These are phyloP conservation scores for Plasmodium adleri DNA, from an alignment of 169 alveolate genomes.

Conservation along the genomic window DNA sequence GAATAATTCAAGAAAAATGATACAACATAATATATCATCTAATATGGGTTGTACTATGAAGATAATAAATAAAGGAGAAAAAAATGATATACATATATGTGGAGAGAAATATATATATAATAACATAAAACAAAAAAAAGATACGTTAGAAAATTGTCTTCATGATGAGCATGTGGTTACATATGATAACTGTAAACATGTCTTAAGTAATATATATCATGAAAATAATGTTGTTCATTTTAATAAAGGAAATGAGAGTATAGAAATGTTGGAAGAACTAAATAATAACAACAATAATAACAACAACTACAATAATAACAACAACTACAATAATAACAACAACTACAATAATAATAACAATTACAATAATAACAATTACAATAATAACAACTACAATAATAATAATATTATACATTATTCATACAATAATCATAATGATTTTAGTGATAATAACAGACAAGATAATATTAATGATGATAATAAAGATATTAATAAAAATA, in stretches of 20 bases:
- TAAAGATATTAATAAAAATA: too few relatives aligned
- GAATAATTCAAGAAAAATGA: slow-evolving; percentile 8
- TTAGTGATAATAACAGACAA: too few relatives aligned
- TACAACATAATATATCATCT: slow-evolving; percentile 4
- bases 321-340: background rate
- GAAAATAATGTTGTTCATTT: slow-evolving; percentile 10
- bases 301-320: background rate
- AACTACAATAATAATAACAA: background rate
- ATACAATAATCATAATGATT: too few relatives aligned
- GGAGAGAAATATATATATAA: slow-evolving; percentile 23
- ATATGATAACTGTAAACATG: slow-evolving; percentile 15
- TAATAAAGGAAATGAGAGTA: slow-evolving; percentile 20
- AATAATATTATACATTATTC: too few relatives aligned
- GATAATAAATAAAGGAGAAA: slow-evolving; percentile 12
- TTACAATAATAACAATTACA: background rate
- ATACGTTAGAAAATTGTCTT: slow-evolving; percentile 1
- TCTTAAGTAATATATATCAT: slow-evolving; percentile 9
- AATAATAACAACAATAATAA: background rate
- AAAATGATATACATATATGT: slow-evolving; percentile 22
- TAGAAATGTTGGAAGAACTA: background rate
- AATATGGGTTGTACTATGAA: background rate
- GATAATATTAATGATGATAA: too few relatives aligned
- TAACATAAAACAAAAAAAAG: slow-evolving; percentile 21
- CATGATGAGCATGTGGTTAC: slow-evolving; percentile 15
- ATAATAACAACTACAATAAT: background rate